Evolutionary conservation across 2,329 filamentous ascomycete genomes (phyloP).

Genomic region (Aspergillus udagawae): DNA sequence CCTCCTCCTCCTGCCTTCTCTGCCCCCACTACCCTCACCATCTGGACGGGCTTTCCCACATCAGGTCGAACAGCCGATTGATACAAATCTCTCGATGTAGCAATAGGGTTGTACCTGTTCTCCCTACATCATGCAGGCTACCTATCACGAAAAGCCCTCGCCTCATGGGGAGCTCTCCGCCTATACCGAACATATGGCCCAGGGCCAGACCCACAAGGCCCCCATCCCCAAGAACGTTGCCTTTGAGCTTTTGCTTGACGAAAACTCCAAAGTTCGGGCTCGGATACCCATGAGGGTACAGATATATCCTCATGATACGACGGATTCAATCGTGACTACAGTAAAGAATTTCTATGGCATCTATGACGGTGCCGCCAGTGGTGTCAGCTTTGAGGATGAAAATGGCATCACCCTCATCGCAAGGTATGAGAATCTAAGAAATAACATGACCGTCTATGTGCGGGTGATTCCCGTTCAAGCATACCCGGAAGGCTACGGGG

Average conservation of each 20-base stretch:
- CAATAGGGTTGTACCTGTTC: constrained; percentile 24
- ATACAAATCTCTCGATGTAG: constrained; percentile 30
- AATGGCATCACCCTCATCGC: constrained; percentile 88
- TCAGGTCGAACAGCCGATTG: constrained; percentile 30
- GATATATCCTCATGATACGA: constrained; percentile 93
- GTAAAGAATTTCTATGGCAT: constrained; percentile 99
- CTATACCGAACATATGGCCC: constrained; percentile 25
- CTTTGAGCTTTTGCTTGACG: constrained; percentile 59
- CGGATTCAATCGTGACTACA: constrained; percentile 94
- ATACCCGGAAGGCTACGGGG: constrained; percentile 44
- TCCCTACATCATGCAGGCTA: constrained; percentile 32
- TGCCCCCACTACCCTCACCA: constrained; percentile 24
- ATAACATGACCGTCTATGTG: constrained; percentile 92
- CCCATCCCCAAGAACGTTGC: constrained; percentile 57
- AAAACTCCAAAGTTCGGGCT: constrained; percentile 55
- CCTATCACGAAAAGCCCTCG: constrained; percentile 32
- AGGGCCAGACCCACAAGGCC: constrained; percentile 35
- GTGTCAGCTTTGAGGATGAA: constrained; percentile 92
- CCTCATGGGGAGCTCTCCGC: constrained; percentile 30
- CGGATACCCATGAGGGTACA: constrained; percentile 67
- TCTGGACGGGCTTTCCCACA: constrained; percentile 16
- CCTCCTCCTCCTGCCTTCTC: constrained; percentile 20
- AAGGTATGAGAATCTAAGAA: constrained; percentile 88
- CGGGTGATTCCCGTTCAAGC: constrained; percentile 66
- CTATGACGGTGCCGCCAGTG: constrained; percentile 74